Percentiles rank a stretch among this genome's conserved stretches.
These are phyloP conservation scores for Whalleya microplaca DNA, from an alignment of 2,329 filamentous ascomycete genomes.

Conservation along the genomic window DNA sequence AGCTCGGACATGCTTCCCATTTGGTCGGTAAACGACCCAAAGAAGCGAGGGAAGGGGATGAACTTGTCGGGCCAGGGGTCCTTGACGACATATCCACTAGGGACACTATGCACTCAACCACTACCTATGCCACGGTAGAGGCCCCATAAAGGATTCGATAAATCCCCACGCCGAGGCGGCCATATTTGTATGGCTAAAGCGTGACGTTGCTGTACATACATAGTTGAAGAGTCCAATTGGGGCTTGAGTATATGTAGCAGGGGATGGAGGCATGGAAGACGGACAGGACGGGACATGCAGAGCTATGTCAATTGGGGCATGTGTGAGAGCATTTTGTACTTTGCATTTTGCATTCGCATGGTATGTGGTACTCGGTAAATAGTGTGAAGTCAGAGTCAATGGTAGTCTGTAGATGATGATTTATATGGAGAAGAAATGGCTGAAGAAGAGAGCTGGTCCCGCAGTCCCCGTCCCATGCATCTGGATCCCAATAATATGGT, in stretches of 20 bases:
- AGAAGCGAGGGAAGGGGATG: not conserved
- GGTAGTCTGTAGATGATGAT: not conserved
- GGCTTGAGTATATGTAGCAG: too few relatives aligned
- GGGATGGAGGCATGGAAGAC: too few relatives aligned
- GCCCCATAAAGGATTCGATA: constrained; percentile 8
- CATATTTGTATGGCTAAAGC: constrained; percentile 9
- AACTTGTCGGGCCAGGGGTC: not conserved
- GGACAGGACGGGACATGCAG: not conserved
- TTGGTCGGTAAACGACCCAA: constrained; percentile 3
- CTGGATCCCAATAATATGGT: constrained; percentile 12
- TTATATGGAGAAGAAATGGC: not conserved
- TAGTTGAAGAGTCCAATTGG: too few relatives aligned
- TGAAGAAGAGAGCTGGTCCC: not conserved
- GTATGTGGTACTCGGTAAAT: not conserved
- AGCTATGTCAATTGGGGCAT: not conserved
- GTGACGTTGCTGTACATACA: constrained; percentile 15
- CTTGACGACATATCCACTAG: constrained; percentile 7
- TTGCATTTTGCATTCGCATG: not conserved
- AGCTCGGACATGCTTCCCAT: constrained; percentile 14
- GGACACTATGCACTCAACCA: constrained; percentile 2
- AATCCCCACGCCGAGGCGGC: too few relatives aligned
- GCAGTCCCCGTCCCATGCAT: constrained; percentile 17
- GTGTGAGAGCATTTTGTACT: not conserved
- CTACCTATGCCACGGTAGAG: constrained; percentile 6
- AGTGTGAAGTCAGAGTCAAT: not conserved